Base-by-base conservation (phyloP, 2,329 filamentous ascomycete genomes). In the Epichloe typhina region DNA sequence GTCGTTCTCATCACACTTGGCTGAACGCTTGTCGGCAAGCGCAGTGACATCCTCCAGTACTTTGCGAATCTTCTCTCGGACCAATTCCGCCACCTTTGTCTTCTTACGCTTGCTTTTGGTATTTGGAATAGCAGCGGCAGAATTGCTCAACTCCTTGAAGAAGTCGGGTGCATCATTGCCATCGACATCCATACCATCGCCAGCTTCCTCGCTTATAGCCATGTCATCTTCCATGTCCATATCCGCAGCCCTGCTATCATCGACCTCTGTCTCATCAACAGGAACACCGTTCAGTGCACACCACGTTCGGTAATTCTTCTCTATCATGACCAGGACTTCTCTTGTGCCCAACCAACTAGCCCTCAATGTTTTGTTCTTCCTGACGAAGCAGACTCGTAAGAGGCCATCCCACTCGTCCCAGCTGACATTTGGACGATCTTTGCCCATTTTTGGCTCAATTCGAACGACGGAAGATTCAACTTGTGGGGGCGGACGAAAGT, bases 381-480 rank as follows among this genome's bases (percentile, higher is more conserved):
- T 75, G 55, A 76, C 77, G 58, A 74, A 71, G 57, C 66, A 69
- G 59, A 95, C 95, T 54, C 83, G 75, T 54, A 97, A 68, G 63
- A 97, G 74, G 9, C 91, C 90, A 63, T 97, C 91, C 84, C 90
- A 96, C 67, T 97, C 93, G 49, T 94, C 88, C 69, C 91, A 97
- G 64, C 82, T 87, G 56, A 97, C 90, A 58, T 88, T 84, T 49
- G 91, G 91, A 37, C 88, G 73, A 56, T 83, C 79, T 46, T 70
- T 72, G 11, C 89, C 89, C 38, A 79, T 76, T 71, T 96, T 94
- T 21, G 89, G 89, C 63, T 91, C 87, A 57, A 96, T 85, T 53
- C 90, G 79, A 46, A 96, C 89, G 6, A 96, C 90, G 52, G 85
- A 90, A 7, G 82, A 88, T 68, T 98, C 93, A 52, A 98, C 93